Evolutionary conservation across 2,329 filamentous ascomycete genomes (phyloP).

Genomic region (Hortaea werneckii): DNA sequence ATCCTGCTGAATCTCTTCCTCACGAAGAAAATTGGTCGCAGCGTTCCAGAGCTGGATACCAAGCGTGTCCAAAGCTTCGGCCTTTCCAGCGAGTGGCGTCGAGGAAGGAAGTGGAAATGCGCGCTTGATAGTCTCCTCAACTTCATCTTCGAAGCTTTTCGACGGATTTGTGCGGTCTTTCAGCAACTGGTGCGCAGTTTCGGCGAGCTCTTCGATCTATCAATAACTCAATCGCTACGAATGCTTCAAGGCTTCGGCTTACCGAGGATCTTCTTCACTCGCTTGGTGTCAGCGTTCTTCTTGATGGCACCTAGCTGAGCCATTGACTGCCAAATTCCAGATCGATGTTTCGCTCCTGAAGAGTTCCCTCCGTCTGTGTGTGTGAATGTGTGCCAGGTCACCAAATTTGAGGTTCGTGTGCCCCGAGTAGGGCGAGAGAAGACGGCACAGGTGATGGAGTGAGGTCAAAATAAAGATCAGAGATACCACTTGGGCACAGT

Average conservation of each 20-base stretch:
- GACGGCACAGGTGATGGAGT: neutral
- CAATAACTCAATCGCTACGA: neutral
- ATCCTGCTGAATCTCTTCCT: conserved; percentile 6
- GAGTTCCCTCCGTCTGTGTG: too few species aligned
- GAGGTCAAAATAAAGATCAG: neutral
- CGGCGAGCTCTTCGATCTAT: neutral
- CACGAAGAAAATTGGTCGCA: conserved; percentile 41
- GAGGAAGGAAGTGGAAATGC: conserved; percentile 8
- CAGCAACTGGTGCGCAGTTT: conserved; percentile 4
- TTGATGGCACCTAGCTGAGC: conserved; percentile 11
- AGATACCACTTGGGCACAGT: too few species aligned
- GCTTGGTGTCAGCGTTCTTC: conserved; percentile 9
- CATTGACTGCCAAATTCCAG: conserved; percentile 5
- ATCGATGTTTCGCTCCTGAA: too few species aligned
- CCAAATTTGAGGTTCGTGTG: too few species aligned
- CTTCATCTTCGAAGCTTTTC: conserved; percentile 8
- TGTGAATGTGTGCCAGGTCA: too few species aligned
- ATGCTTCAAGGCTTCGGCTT: neutral
- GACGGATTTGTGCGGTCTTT: conserved; percentile 9
- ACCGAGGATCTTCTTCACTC: conserved; percentile 13
- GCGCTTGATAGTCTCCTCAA: conserved; percentile 11
- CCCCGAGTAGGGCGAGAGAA: too few species aligned
- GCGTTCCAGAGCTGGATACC: conserved; percentile 58
- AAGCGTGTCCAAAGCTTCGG: conserved; percentile 43
- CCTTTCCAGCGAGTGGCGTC: conserved; percentile 19